phyloP scores from a whole-genome alignment of 1,139 yeast species.

The Suhomyces yuchorum region DNA sequence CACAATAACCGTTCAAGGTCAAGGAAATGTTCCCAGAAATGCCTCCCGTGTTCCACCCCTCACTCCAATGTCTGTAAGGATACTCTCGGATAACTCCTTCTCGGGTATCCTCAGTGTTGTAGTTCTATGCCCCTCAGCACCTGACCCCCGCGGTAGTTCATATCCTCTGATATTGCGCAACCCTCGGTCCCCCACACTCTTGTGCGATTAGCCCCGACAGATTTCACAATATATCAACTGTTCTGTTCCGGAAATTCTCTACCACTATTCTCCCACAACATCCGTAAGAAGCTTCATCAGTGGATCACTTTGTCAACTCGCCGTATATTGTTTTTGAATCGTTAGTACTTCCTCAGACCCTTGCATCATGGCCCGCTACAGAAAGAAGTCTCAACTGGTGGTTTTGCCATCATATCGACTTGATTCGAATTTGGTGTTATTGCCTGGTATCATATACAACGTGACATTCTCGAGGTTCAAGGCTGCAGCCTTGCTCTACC shows the following conservation, averaged over 20 bases:
- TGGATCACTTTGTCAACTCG: neutral
- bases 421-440: conserved; percentile 50
- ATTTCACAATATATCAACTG: neutral
- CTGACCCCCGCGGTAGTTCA: neutral
- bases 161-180: conserved; percentile 9
- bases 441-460: conserved; percentile 64
- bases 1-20: too few relatives aligned
- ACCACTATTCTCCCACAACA: neutral
- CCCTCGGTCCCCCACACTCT: conserved; percentile 12
- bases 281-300: neutral
- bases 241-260: neutral
- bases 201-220: conserved; percentile 1
- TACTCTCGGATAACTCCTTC: neutral
- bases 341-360: neutral
- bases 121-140: neutral
- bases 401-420: conserved; percentile 45
- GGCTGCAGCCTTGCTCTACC: conserved; percentile 50
- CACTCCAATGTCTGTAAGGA: too few relatives aligned
- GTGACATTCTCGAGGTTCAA: conserved; percentile 52
- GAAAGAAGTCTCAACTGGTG: conserved; percentile 20
- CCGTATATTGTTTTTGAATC: neutral
- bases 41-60: too few relatives aligned
- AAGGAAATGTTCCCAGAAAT: too few relatives aligned
- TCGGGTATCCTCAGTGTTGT: neutral
- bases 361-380: conserved; percentile 9